Evolutionary conservation across 202 grass and related monocot species (phyloP).

Genomic region (Setaria italica): DNA sequence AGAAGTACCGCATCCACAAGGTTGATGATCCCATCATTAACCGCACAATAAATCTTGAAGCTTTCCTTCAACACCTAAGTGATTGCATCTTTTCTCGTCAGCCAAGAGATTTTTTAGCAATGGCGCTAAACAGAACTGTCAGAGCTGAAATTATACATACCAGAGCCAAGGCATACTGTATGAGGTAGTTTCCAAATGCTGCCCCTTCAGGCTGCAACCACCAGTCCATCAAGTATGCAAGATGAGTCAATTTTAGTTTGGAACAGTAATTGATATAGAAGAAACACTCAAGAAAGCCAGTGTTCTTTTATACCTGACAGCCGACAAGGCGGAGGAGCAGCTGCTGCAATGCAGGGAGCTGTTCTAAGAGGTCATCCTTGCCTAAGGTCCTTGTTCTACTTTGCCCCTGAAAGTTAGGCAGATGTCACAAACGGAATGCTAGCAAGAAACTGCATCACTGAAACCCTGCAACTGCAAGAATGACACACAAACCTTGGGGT

Average conservation of each 20-base stretch:
- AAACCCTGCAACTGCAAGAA: conserved; percentile 5
- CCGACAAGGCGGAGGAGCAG: conserved; percentile 80
- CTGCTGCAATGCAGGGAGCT: conserved; percentile 87
- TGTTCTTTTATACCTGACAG: conserved; percentile 57
- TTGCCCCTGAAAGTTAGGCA: conserved; percentile 48
- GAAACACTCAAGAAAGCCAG: too few species aligned
- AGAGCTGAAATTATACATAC: conserved; percentile 42
- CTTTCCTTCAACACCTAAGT: conserved; percentile 82
- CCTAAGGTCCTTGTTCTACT: conserved; percentile 71
- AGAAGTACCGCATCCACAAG: conserved; percentile 76
- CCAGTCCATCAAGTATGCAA: not conserved
- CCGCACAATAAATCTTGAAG: conserved; percentile 86
- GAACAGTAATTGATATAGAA: not conserved
- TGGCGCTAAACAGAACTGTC: not conserved
- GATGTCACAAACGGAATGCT: not conserved
- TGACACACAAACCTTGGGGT: conserved; percentile 28
- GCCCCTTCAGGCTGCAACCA: conserved; percentile 78
- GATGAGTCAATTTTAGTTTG: not conserved
- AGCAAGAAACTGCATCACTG: not conserved
- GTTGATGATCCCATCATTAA: conserved; percentile 91
- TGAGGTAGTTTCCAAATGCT: conserved; percentile 73
- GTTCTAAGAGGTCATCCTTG: conserved; percentile 75
- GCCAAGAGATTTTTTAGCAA: not conserved
- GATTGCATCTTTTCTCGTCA: not conserved
- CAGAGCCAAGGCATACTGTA: conserved; percentile 77